phyloP scores from a whole-genome alignment of 495 filamentous ascomycete species.

The Trichocladium uniseriatum region DNA sequence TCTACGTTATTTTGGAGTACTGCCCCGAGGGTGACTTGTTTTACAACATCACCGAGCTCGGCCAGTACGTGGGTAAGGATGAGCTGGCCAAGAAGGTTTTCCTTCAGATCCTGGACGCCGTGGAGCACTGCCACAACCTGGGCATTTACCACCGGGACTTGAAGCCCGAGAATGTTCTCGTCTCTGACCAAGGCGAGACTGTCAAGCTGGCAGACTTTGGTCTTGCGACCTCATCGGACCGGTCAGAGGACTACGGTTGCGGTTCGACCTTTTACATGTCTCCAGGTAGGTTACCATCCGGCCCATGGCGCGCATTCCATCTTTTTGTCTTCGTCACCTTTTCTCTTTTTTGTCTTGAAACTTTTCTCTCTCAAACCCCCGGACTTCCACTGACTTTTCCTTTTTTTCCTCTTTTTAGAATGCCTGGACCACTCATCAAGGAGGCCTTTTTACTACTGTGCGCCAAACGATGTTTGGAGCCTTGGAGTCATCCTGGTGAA shows the following conservation, averaged over 20 bases:
- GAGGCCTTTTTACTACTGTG: conserved; percentile 78
- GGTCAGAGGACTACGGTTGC: conserved; percentile 92
- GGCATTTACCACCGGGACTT: conserved; percentile 97
- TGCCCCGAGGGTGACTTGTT: conserved; percentile 97
- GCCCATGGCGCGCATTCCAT: not conserved
- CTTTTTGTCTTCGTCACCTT: not conserved
- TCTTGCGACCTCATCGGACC: conserved; percentile 72
- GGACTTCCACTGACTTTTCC: conserved; percentile 3
- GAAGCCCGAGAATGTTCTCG: conserved; percentile 97
- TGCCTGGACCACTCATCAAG: conserved; percentile 81
- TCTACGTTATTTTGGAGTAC: conserved; percentile 93
- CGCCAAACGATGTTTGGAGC: conserved; percentile 96
- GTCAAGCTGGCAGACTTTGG: conserved; percentile 98
- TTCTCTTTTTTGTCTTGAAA: not conserved
- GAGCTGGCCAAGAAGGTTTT: conserved; percentile 76
- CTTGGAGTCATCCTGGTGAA: conserved; percentile 96
- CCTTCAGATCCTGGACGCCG: conserved; percentile 95
- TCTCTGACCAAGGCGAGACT: conserved; percentile 74
- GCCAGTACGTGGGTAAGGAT: conserved; percentile 90
- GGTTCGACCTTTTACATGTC: conserved; percentile 99
- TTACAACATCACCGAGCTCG: conserved; percentile 89
- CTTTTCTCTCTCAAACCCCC: not conserved
- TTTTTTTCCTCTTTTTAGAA: conserved; percentile 46
- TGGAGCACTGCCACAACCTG: conserved; percentile 83
- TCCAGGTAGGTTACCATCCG: conserved; percentile 59